Evolutionary conservation across 257 asterid species (phyloP), one percentile per base, ranked within the genome.

Genomic region (Agastache rugosa): DNA sequence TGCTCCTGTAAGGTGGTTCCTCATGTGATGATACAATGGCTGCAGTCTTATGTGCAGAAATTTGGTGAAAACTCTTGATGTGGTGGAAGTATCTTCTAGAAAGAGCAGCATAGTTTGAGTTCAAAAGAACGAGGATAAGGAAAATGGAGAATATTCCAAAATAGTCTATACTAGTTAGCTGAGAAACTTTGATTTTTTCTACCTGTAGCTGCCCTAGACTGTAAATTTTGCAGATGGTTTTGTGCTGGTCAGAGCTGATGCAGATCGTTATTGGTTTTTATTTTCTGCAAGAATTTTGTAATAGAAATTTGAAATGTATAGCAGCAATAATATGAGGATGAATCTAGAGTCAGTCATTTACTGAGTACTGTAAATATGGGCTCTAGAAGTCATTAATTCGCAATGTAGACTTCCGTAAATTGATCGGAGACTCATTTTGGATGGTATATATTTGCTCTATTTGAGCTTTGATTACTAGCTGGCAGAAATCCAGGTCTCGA

Each of bases 31-130:
- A 63, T 63, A 35, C 63, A 54, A 34, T 27, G 50, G 69, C 60
- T 39, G 29, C 75, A 42, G 58, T 64, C 74, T 68, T 63, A 61
- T 25, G 59, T 69, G 63, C 75, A 47, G 66, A 79, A 72, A 76
- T 79, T 39, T 73, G 78, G 41, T 2, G 51, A 69, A 47, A 68
- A 47, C 15, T 55, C 59, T 35, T 73, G 74, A 71, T 54, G 60
- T 59, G 69, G 54, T 69, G 72, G 71, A 44, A 67, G 76, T 7
- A 64, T 48, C 55, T 47, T 63, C 77, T 31, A 59, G 72, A 69
- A 71, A 65, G 47, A 63, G 63, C 74, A 34, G 70, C 31, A 58
- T 64, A 53, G 11, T 63, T 12, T 65, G 69, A 58, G 72, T 78
- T 42, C 51, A 44, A 70, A 72, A 25, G 48, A 44, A 39, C 16